Evolutionary conservation across 2,329 filamentous ascomycete genomes (phyloP).

Genomic region (Allantophomopsis cytisporea): DNA sequence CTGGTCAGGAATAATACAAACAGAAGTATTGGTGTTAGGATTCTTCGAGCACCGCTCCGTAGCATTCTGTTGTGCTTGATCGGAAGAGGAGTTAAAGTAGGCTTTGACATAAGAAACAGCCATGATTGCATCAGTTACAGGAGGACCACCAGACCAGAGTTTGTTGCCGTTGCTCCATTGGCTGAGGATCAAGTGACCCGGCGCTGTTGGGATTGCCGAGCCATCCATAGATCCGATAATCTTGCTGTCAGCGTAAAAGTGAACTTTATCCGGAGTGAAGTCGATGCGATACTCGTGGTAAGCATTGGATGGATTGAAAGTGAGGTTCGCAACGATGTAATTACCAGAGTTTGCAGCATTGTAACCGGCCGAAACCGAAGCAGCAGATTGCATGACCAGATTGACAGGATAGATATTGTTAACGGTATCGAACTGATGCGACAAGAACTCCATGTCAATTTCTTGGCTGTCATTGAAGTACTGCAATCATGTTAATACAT

Average conservation of each 20-base stretch:
- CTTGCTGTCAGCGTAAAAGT: constrained; percentile 55
- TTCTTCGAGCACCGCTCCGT: constrained; percentile 25
- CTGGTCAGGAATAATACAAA: constrained; percentile 37
- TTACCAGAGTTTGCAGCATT: constrained; percentile 45
- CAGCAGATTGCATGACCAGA: constrained; percentile 59
- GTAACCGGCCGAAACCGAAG: constrained; percentile 43
- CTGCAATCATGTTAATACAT: constrained; percentile 22
- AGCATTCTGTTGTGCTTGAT: constrained; percentile 21
- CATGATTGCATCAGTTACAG: constrained; percentile 44
- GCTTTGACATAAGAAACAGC: constrained; percentile 59
- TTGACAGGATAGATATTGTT: constrained; percentile 47
- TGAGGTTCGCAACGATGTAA: constrained; percentile 42
- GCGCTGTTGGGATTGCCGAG: constrained; percentile 36
- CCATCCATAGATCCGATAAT: constrained; percentile 44
- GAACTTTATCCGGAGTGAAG: constrained; percentile 46
- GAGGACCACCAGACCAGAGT: constrained; percentile 60
- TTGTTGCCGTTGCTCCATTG: constrained; percentile 70
- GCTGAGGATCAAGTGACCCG: constrained; percentile 56
- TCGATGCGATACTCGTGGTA: constrained; percentile 77
- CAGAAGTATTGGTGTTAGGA: constrained; percentile 19
- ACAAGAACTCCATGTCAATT: constrained; percentile 72
- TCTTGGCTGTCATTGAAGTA: constrained; percentile 70
- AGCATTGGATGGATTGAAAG: constrained; percentile 48
- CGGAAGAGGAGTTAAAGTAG: constrained; percentile 61
- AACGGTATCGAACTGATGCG: constrained; percentile 40